These are phyloP conservation scores for Monilinia vaccinii-corymbosi DNA, from an alignment of 2,329 filamentous ascomycete species.

Conservation along the genomic window DNA sequence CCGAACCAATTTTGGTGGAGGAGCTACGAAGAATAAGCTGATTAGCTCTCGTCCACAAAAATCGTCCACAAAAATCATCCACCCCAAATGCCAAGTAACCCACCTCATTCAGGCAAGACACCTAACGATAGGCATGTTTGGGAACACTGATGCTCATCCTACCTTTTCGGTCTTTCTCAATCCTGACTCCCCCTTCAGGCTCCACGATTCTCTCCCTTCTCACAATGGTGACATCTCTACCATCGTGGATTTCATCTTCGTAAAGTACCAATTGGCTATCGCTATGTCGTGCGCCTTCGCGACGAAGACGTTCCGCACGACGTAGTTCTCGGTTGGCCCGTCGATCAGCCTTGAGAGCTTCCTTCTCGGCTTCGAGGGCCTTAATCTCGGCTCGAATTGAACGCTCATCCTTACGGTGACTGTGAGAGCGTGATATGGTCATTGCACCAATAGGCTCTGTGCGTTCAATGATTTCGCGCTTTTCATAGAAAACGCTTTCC, in stretches of 20 bases:
- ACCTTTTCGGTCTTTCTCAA: conserved; percentile 93
- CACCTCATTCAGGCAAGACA: conserved; percentile 22
- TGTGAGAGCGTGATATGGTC: conserved; percentile 34
- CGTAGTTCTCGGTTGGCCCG: conserved; percentile 36
- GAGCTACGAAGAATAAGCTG: conserved; percentile 38
- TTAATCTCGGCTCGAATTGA: conserved; percentile 67
- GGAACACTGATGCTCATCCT: conserved; percentile 81
- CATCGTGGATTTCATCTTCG: conserved; percentile 36
- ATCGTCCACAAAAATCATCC: too few relatives aligned
- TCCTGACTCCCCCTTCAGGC: conserved; percentile 51
- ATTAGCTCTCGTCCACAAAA: conserved; percentile 18
- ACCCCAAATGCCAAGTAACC: conserved; percentile 16
- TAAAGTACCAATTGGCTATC: conserved; percentile 57
- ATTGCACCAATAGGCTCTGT: conserved; percentile 33
- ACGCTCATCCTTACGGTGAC: conserved; percentile 33
- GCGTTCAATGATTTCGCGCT: conserved; percentile 22
- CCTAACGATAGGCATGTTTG: conserved; percentile 46
- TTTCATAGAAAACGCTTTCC: conserved; percentile 21
- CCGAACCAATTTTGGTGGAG: conserved; percentile 53
- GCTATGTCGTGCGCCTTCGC: conserved; percentile 43
- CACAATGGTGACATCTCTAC: conserved; percentile 42
- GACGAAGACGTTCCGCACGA: conserved; percentile 42
- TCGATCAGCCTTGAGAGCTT: conserved; percentile 47
- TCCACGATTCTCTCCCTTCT: conserved; percentile 43
- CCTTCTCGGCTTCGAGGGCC: conserved; percentile 57